Conservation (phyloP, 225 moss, liverwort and hornwort genomes). For the Ulota crispa region DNA sequence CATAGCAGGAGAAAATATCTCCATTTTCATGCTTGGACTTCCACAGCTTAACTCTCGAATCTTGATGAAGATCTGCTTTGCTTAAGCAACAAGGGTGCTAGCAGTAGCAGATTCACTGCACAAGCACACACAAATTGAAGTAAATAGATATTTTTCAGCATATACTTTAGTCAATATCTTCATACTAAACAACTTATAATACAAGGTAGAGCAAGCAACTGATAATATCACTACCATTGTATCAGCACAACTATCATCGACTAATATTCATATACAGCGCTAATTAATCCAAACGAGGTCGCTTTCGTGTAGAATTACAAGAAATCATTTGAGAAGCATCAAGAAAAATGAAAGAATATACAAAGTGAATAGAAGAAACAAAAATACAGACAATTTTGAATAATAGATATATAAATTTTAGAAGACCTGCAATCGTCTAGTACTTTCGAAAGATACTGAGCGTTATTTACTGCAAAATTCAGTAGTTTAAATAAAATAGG, state of each 20-base stretch:
- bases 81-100: conserved; percentile 64
- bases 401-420: neutral
- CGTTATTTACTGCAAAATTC: neutral
- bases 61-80: neutral
- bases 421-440: no score
- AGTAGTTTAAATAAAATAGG: neutral
- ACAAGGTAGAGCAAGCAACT: neutral
- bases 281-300: neutral
- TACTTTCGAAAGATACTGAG: neutral
- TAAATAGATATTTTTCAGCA: neutral
- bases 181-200: neutral
- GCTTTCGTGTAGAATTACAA: neutral
- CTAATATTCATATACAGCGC: neutral
- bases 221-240: neutral
- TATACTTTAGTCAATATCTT: neutral
- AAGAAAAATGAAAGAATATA: neutral
- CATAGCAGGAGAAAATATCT: neutral
- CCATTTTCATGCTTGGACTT: neutral
- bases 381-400: no score
- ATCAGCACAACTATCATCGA: neutral
- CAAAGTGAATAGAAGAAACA: neutral
- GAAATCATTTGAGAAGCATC: neutral
- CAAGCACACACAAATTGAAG: neutral
- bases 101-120: conserved; percentile 64
- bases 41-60: neutral